Evolutionary conservation across 352 stramenopile species (phyloP), one percentile per base, ranked within the genome.

Genomic region (Pythium grandisporangium): DNA sequence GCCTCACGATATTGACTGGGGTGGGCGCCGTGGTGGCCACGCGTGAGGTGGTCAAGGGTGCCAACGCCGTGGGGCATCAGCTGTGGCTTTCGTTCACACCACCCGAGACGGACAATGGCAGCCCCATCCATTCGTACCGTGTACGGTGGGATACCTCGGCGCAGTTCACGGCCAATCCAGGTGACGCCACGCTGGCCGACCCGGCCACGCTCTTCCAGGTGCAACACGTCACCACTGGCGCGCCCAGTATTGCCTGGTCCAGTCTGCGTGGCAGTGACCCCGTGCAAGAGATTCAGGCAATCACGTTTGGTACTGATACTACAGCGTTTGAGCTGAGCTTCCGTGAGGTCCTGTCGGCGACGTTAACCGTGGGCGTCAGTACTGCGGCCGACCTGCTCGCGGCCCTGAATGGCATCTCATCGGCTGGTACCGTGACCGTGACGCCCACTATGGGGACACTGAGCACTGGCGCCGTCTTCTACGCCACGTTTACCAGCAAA

Each of bases 51-150:
- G 43, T 36, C 0, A 87, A 85, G 38, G 78, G 78, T 3, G 86
- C 77, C 0, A 82, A 81, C 22, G 74, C 74, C 3, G 70, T 84
- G 0, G 77, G 74, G 0, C 58, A 84, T 26, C 72, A 83, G 46
- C 55, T 91, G 8, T 88, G 74, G 74, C 42, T 91, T 2, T 91
- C 72, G 1, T 91, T 84, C 26, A 66, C 87, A 23, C 69, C 73
- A 12, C 73, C 77, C 2, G 37, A 42, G 43, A 73, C 53, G 0
- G 71, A 90, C 52, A 78, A 78, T 30, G 77, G 77, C 19, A 76
- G 54, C 43, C 71, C 73, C 2, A 80, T 87, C 30, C 66, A 59
- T 3, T 80, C 72, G 32, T 86, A 86, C 34, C 53, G 64, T 16
- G 66, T 87, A 4, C 61, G 64, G 0, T 90, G 77, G 77, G 77